Percentiles rank a stretch among this genome's conserved stretches.
Evolutionary conservation across 2,329 filamentous ascomycete genomes (phyloP).

Genomic region (Pseudogymnoascus sp.): DNA sequence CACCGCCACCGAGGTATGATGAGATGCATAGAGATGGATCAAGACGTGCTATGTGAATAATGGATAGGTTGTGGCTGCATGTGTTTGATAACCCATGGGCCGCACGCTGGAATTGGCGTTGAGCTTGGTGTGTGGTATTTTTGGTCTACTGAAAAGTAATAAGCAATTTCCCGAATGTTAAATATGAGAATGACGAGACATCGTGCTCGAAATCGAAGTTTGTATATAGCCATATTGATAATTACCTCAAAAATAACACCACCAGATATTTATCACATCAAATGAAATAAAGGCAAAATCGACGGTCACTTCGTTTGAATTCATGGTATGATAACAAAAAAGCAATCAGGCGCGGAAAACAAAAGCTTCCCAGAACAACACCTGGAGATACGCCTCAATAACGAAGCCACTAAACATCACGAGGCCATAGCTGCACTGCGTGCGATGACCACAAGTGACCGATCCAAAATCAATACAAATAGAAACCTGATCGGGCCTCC

Average conservation of each 20-base stretch:
- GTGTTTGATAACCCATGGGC: background rate
- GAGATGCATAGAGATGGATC: background rate
- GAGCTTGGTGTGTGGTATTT: background rate
- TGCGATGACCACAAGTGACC: background rate
- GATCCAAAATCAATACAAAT: conserved; percentile 8
- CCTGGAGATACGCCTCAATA: conserved; percentile 4
- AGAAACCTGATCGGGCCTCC: background rate
- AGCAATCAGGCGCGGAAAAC: background rate
- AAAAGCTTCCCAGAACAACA: conserved; percentile 4
- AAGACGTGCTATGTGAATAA: background rate
- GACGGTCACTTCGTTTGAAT: conserved; percentile 8
- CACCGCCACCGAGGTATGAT: background rate
- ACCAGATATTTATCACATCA: background rate
- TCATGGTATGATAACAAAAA: conserved; percentile 9
- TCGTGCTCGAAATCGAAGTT: background rate
- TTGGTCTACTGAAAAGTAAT: background rate
- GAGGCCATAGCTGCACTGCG: background rate
- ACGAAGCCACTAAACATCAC: background rate
- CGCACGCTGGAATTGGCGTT: background rate
- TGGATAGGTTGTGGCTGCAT: background rate
- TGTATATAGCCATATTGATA: background rate
- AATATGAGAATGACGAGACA: background rate
- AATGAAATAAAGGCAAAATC: background rate
- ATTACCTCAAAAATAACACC: background rate
- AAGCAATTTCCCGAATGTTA: background rate